Percentiles rank a stretch among this genome's conserved stretches.
Evolutionary conservation across 176 grass and related monocot species (phyloP).

Genomic region (Aegilops umbellulata): DNA sequence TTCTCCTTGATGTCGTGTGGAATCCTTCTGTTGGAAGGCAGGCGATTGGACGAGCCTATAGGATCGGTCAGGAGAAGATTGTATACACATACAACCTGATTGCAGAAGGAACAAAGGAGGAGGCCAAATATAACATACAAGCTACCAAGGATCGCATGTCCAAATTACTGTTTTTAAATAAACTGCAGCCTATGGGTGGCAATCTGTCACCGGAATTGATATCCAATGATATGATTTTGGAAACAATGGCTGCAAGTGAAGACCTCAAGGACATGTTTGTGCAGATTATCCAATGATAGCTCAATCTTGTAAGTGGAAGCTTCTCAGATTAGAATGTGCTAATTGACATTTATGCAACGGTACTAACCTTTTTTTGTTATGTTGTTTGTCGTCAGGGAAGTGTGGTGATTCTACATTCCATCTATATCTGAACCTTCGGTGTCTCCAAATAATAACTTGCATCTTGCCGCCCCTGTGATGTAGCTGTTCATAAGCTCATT

Average conservation of each 20-base stretch:
- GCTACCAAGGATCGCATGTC: constrained; percentile 51
- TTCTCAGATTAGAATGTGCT: not conserved
- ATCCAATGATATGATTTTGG: constrained; percentile 59
- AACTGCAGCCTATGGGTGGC: not conserved
- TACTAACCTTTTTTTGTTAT: not conserved
- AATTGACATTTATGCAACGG: not conserved
- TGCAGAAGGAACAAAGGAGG: constrained; percentile 38
- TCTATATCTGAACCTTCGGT: not conserved
- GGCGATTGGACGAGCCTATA: no score
- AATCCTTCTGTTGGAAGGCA: no score
- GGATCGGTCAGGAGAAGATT: no score
- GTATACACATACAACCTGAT: no score
- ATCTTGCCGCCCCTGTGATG: not conserved
- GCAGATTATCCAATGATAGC: constrained; percentile 24
- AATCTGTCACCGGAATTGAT: constrained; percentile 13
- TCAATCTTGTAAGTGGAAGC: constrained; percentile 11
- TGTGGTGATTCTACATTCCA: not conserved
- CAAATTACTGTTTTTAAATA: constrained; percentile 42
- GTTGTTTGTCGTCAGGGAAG: not conserved
- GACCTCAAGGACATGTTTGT: constrained; percentile 53
- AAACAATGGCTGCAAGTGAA: constrained; percentile 43
- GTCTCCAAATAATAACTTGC: not conserved
- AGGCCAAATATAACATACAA: constrained; percentile 47
- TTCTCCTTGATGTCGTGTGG: no score
- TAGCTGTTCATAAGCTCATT: not conserved